Conservation (phyloP, 495 filamentous ascomycete genomes). For the Talaromyces proteolyticus region DNA sequence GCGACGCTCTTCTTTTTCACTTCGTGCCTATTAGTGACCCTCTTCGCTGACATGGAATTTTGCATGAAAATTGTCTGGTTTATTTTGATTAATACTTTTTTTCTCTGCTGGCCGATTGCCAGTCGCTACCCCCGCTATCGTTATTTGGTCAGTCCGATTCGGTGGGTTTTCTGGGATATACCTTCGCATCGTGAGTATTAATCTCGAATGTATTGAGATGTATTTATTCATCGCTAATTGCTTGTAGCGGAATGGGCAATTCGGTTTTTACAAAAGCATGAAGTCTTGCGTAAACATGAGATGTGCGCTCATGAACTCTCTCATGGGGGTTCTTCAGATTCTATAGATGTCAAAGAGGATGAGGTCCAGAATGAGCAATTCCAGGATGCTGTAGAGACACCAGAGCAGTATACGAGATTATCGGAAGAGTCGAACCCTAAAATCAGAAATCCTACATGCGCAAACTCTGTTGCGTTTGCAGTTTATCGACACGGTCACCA, state of each 20-base stretch:
- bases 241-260: slow-evolving; percentile 30
- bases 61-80: slow-evolving; percentile 32
- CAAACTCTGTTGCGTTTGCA: neutral
- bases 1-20: slow-evolving; percentile 25
- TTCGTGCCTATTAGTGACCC: slow-evolving; percentile 19
- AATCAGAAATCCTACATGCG: neutral
- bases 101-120: slow-evolving; percentile 33
- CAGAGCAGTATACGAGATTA: neutral
- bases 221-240: neutral
- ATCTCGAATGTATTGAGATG: neutral
- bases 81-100: slow-evolving; percentile 30
- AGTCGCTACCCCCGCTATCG: slow-evolving; percentile 35
- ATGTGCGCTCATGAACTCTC: neutral
- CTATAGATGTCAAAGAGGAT: neutral
- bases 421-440: neutral
- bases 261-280: slow-evolving; percentile 23
- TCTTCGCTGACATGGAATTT: slow-evolving; percentile 23
- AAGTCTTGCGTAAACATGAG: slow-evolving; percentile 2
- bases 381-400: slow-evolving; percentile 1
- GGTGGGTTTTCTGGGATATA: slow-evolving; percentile 39
- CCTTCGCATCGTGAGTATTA: slow-evolving; percentile 17
- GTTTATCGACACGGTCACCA: neutral
- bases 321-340: neutral
- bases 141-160: slow-evolving; percentile 30
- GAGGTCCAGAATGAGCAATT: neutral